Evolutionary conservation across 1,284 basidiomycete genomes (phyloP).

Genomic region (Leucoagaricus sp.): DNA sequence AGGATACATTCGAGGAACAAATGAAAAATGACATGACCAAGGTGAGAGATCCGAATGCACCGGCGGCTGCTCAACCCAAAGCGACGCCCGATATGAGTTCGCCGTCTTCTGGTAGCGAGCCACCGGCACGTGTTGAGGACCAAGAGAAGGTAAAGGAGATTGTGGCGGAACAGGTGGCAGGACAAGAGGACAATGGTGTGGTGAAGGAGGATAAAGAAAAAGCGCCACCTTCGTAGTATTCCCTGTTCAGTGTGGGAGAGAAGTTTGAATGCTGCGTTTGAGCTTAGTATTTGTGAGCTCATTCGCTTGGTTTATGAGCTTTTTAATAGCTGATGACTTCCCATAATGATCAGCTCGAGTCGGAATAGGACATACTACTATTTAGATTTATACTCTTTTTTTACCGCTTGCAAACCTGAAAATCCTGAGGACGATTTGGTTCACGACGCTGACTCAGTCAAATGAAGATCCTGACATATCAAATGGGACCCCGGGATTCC

Average conservation of each 20-base stretch:
- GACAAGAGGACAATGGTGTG: neutral
- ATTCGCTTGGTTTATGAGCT: neutral
- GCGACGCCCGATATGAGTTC: conserved; percentile 20
- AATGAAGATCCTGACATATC: neutral
- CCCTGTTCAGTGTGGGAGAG: neutral
- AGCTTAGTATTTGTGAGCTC: neutral
- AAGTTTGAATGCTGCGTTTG: neutral
- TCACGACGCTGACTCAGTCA: neutral
- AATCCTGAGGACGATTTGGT: too few species aligned
- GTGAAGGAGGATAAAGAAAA: neutral
- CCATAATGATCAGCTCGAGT: too few species aligned
- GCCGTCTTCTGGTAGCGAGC: neutral
- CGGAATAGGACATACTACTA: too few species aligned
- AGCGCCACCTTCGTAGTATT: neutral
- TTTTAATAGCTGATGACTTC: too few species aligned
- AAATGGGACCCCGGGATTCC: neutral
- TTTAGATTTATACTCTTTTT: too few species aligned
- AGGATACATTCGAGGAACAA: conserved; percentile 41
- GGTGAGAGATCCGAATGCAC: conserved; percentile 28
- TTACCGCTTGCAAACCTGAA: too few species aligned
- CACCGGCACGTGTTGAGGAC: neutral
- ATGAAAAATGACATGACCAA: conserved; percentile 35
- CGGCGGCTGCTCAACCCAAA: conserved; percentile 18
- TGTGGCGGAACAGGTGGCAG: neutral
- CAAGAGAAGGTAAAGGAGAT: neutral